phyloP scores from a whole-genome alignment of 1,284 basidiomycete species.

The Omphalotus olearius region DNA sequence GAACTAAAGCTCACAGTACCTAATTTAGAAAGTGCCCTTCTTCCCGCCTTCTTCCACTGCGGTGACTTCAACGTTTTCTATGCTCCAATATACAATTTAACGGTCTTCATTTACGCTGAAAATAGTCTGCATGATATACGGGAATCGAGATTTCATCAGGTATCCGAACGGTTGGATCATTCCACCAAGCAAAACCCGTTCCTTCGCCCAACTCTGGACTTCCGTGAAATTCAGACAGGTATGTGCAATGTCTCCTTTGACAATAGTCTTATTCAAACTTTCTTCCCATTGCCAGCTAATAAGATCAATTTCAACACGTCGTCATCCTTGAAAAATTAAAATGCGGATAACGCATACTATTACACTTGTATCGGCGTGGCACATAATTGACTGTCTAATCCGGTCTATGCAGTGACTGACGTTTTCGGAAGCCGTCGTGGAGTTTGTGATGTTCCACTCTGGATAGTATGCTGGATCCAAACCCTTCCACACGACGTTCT shows the following conservation, averaged over 20 bases:
- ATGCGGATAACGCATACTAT: no score
- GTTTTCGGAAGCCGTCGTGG: conserved; percentile 13
- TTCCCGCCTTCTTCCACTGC: no score
- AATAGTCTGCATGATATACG: no score
- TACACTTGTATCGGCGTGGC: conserved; percentile 18
- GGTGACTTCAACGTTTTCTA: no score
- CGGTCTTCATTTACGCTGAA: no score
- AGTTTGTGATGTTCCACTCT: neutral
- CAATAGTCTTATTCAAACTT: conserved; percentile 3
- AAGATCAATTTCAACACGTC: conserved; percentile 12
- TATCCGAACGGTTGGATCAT: no score
- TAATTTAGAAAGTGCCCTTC: no score
- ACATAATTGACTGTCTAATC: conserved; percentile 25
- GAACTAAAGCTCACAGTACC: no score
- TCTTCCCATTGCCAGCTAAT: conserved; percentile 11
- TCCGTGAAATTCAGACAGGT: conserved; percentile 22
- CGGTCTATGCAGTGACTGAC: conserved; percentile 23
- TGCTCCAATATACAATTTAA: no score
- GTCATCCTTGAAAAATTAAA: no score
- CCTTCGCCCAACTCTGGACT: conserved; percentile 22
- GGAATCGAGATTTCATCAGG: no score
- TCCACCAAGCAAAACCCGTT: neutral
- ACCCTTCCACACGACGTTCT: conserved; percentile 27
- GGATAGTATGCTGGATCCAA: conserved; percentile 23
- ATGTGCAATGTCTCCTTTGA: conserved; percentile 14